Conservation (phyloP, 192 early-diverging fungal species). For the Coemansia sp. region DNA sequence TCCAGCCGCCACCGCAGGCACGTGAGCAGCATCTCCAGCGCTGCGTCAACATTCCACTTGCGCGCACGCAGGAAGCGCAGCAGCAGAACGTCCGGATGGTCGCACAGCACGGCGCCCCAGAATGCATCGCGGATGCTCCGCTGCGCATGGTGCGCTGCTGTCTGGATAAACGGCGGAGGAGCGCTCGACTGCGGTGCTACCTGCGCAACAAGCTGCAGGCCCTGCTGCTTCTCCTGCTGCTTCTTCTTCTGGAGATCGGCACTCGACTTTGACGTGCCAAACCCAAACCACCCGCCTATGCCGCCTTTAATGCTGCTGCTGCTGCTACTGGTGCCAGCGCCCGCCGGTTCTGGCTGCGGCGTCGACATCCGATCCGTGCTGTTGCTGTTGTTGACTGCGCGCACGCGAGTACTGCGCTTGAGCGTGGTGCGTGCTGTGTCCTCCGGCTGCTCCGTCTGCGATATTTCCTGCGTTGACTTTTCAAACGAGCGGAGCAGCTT, state of each 20-base stretch:
- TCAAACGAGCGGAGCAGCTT: slow-evolving; percentile 47
- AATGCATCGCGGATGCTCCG: slow-evolving; percentile 59
- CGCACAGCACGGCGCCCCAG: slow-evolving; percentile 61
- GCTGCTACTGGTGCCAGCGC: neutral
- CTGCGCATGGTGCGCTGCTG: neutral
- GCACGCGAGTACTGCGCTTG: slow-evolving; percentile 27
- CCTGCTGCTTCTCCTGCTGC: neutral
- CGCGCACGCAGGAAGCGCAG: slow-evolving; percentile 84
- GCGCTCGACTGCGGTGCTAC: slow-evolving; percentile 20
- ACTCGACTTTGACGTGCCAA: slow-evolving; percentile 27
- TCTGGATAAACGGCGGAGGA: slow-evolving; percentile 21
- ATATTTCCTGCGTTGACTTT: slow-evolving; percentile 14
- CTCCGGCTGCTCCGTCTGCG: slow-evolving; percentile 8
- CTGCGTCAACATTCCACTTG: slow-evolving; percentile 82
- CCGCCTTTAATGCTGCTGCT: slow-evolving; percentile 11
- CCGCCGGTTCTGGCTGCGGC: slow-evolving; percentile 11
- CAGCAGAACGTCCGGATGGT: slow-evolving; percentile 73
- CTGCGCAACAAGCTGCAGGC: slow-evolving; percentile 35
- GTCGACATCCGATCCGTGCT: slow-evolving; percentile 1
- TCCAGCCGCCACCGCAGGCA: slow-evolving; percentile 75
- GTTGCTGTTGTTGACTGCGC: neutral
- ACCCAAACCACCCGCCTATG: slow-evolving; percentile 33
- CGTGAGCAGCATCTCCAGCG: slow-evolving; percentile 68
- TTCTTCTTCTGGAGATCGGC: neutral
- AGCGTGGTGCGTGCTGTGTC: neutral